Conservation (phyloP, 805 yeast species). For the Wickerhamomyces xylosicus region DNA sequence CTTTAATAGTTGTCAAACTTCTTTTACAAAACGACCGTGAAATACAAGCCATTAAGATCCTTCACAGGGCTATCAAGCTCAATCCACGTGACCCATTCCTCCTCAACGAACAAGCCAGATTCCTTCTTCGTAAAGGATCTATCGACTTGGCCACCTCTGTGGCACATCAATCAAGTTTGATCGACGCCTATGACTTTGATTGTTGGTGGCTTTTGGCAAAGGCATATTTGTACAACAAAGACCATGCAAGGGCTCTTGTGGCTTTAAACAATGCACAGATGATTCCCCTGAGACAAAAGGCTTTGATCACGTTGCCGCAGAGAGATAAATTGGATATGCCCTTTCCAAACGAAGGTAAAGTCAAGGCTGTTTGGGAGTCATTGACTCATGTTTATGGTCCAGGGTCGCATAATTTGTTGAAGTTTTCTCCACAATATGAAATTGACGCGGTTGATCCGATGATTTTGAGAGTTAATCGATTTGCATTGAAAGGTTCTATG, state of each 20-base stretch:
- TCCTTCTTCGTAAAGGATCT: constrained; percentile 44
- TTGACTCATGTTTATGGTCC: constrained; percentile 16
- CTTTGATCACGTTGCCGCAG: constrained; percentile 31
- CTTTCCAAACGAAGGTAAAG: constrained; percentile 42
- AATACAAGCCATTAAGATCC: constrained; percentile 22
- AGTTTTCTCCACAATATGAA: constrained; percentile 18
- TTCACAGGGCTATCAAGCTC: constrained; percentile 18
- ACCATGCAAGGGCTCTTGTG: constrained; percentile 49
- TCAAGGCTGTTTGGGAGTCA: constrained; percentile 37
- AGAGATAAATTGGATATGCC: constrained; percentile 37
- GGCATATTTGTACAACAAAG: constrained; percentile 44
- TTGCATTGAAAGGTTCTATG: constrained; percentile 42
- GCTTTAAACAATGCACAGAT: constrained; percentile 72
- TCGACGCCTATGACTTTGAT: constrained; percentile 69
- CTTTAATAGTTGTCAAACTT: constrained; percentile 21
- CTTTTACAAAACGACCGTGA: constrained; percentile 24
- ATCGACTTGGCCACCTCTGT: constrained; percentile 45
- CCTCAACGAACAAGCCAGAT: constrained; percentile 42
- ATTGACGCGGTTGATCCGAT: constrained; percentile 35
- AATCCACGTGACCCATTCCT: constrained; percentile 14
- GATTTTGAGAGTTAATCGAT: constrained; percentile 40
- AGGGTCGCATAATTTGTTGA: constrained; percentile 17
- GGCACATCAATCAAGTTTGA: constrained; percentile 49
- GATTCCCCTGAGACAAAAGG: constrained; percentile 32
- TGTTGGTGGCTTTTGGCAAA: constrained; percentile 61